phyloP scores from a whole-genome alignment of 768 basidiomycete species.

The Antrodiella citrinella region DNA sequence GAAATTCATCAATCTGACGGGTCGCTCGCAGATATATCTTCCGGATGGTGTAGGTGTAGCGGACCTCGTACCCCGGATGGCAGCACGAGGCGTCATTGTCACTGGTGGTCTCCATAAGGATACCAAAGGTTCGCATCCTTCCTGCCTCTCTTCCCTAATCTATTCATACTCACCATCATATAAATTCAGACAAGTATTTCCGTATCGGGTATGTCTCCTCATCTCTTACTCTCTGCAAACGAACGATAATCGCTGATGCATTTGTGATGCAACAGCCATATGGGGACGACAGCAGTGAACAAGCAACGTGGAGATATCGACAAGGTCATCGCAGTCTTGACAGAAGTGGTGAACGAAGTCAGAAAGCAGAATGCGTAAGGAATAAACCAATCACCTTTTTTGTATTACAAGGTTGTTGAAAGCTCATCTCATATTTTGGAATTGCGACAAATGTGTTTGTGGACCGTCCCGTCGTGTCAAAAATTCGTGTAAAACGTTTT shows the following conservation, averaged over 20 bases:
- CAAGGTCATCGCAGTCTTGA: conserved; percentile 57
- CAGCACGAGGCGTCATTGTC: conserved; percentile 65
- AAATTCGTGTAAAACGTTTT: no score
- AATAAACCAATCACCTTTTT: conserved; percentile 3
- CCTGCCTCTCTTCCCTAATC: no score
- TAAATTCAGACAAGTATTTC: conserved; percentile 92
- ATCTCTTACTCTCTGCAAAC: no score
- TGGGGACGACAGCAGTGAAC: conserved; percentile 83
- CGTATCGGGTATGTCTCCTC: conserved; percentile 61
- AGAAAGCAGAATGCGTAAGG: conserved; percentile 19
- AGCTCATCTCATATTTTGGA: conserved; percentile 11
- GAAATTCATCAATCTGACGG: conserved; percentile 1
- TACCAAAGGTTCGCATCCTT: conserved; percentile 78
- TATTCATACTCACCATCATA: no score
- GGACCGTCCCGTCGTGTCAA: no score
- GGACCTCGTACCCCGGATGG: conserved; percentile 71
- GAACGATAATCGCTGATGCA: no score
- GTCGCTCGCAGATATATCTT: conserved; percentile 53
- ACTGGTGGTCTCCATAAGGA: conserved; percentile 83
- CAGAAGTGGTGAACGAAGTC: conserved; percentile 42
- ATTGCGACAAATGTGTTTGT: no score
- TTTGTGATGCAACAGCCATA: no score
- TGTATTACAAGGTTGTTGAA: conserved; percentile 10
- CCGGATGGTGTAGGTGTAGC: conserved; percentile 73
- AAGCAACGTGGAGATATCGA: conserved; percentile 66